These are phyloP conservation scores for Citrullus mucosospermus DNA, from an alignment of 306 rosid species.

Conservation along the genomic window DNA sequence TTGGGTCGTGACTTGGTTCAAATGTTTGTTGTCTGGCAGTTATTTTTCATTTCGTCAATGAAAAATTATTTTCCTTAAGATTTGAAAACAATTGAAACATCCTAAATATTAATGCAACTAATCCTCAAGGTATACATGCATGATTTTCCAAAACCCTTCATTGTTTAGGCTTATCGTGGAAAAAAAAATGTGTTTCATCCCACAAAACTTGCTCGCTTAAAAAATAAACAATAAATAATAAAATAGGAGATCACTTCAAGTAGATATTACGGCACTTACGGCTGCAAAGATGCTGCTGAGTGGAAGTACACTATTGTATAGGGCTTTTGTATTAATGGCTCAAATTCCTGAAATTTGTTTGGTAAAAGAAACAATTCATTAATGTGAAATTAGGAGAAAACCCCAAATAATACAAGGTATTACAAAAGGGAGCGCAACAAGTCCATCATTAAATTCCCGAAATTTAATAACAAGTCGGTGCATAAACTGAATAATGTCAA, in stretches of 20 bases:
- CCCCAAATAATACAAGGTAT: too few species aligned
- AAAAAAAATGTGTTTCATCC: background rate
- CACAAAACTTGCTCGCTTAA: background rate
- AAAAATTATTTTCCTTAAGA: background rate
- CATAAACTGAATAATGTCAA: background rate
- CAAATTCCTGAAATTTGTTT: conserved; percentile 58
- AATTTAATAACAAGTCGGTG: conserved; percentile 10
- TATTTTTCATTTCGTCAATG: background rate
- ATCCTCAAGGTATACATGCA: background rate
- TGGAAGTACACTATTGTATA: conserved; percentile 85
- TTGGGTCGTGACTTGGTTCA: background rate
- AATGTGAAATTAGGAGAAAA: too few species aligned
- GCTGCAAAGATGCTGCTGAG: conserved; percentile 92
- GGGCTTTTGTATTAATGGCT: conserved; percentile 91
- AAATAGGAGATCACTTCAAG: conserved; percentile 3
- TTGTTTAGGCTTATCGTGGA: background rate
- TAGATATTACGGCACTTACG: conserved; percentile 43
- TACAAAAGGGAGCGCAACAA: too few species aligned
- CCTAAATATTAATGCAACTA: background rate
- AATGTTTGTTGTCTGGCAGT: background rate
- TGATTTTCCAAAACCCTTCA: background rate
- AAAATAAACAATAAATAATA: background rate
- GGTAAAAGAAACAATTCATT: too few species aligned
- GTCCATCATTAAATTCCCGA: conserved; percentile 47
- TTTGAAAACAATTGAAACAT: background rate